Base-by-base conservation (phyloP, 805 yeast species). In the Schwanniomyces yamadae region DNA sequence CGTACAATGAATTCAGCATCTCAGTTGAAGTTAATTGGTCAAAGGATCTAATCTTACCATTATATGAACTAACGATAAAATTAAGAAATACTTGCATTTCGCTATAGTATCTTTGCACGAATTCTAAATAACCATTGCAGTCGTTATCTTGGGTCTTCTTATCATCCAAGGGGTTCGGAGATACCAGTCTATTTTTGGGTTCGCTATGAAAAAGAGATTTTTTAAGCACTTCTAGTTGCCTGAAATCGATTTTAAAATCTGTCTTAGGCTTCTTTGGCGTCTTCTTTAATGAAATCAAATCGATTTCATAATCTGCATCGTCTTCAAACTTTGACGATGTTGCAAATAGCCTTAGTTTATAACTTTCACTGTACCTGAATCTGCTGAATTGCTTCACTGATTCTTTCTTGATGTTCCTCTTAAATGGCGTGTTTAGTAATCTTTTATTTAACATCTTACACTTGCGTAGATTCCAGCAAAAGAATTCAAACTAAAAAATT, bases 11-110 rank as follows among this genome's bases (percentile, higher is more conserved):
- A 40, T 55, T 58, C 41, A 50, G 46, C 10, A 57, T 36, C 36
- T 59, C 63, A 8, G 45, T 30, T 4, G 55, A 30, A 4, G 60
- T 52, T 32, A 59, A 49, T 31, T 58, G 55, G 8, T 37, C 43
- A 26, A 55, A 55, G 16, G 38, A 32, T 5, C 37, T 37, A 39
- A 57, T 42, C 33, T 55, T 54, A 27, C 45, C 22, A 18, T 40
- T 48, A 36, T 54, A 57, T 5, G 57, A 52, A 7, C 38, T 33
- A 6, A 21, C 14, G 28, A 58, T 40, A 33, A 58, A 59, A 13
- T 40, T 31, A 20, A 49, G 42, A 31, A 59, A 50, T 15, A 31
- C 45, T 10, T 40, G 24, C 24, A 59, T 33, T 37, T 57, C 61
- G 13, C 18, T 28, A 11, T 35, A 32, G 35, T 56, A 55, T 18